Evolutionary conservation across 2,329 filamentous ascomycete genomes (phyloP), one percentile per base, ranked within the genome.

Genomic region (Trichoderma polysporum): DNA sequence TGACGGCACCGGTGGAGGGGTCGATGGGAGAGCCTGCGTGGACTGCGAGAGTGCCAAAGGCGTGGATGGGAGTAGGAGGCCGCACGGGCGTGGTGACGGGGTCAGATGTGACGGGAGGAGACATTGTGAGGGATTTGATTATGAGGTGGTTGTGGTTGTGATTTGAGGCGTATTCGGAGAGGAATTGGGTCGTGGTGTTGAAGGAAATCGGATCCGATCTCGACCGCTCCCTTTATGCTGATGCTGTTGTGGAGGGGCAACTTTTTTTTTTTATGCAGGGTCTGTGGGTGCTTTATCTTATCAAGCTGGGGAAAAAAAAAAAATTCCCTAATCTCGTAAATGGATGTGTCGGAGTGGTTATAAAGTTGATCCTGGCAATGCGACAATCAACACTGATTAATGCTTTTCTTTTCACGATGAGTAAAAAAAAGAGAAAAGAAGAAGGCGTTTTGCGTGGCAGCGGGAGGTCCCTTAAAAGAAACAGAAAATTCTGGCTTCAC

Each of bases 21-120:
- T 99, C 95, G 78, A 96, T 92, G 74, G 92, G 92, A 50, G 93
- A 87, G 69, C 95, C 95, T 70, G 94, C 94, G 80, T 99, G 95
- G 22, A 99, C 95, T 66, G 95, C 95, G 69, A 96, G 87, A 56
- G 95, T 99, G 69, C 93, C 95, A 80, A 99, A 98, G 70, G 88
- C 85, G 78, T 93, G 90, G 67, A 90, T 85, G 70, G 92, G 91
- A 52, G 91, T 90, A 66, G 78, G 87, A 56, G 90, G 87, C 70
- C 90, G 85, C 59, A 90, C 89, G 70, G 91, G 91, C 67, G 91
- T 94, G 74, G 90, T 86, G 75, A 92, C 89, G 62, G 87, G 81
- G 73, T 86, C 83, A 70, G 76, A 72, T 50, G 73, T 73, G 64
- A 74, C 71, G 65, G 76, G 70, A 58, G 73, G 73, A 67, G 75